Evolutionary conservation across 208 protist species (phyloP), one percentile per base, ranked within the genome.

Genomic region (Leishmania arabica): DNA sequence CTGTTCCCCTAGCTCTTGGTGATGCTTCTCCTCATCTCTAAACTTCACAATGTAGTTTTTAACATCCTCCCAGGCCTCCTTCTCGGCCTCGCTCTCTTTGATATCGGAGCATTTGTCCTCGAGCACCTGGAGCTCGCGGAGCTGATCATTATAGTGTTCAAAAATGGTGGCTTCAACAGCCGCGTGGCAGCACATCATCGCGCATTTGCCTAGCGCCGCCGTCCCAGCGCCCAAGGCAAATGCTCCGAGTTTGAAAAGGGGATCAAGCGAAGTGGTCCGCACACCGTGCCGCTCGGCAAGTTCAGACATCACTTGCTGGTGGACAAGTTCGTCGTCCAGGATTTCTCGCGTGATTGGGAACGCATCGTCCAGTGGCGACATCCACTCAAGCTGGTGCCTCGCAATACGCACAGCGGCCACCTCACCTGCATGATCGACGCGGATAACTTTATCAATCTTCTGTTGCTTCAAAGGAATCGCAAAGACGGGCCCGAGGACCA

Each of bases 101-200:
- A 78, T 56, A 17, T 68, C 73, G 2, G 78, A 53, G 21, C 80
- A 78, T 13, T 49, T 34, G 1, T 76, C 64, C 69, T 96, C 94
- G 6, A 97, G 60, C 1, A 65, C 69, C 64, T 95, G 88, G 71
- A 97, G 86, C 76, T 96, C 94, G 4, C 94, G 88, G 24, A 97
- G 91, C 71, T 97, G 94, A 73, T 97, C 94, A 78, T 97, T 97
- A 84, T 97, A 97, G 74, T 97, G 94, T 17, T 93, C 83, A 62
- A 88, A 92, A 80, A 97, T 97, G 7, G 91, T 95, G 56, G 92
- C 88, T 68, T 97, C 94, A 31, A 97, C 91, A 27, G 94, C 94
- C 54, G 92, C 94, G 81, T 97, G 94, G 76, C 92, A 96, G 83
- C 92, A 96, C 94, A 97, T 97, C 87, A 95, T 93, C 6, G 94